Conservation (phyloP, 2,329 filamentous ascomycete species). For the Zasmidium angulare region DNA sequence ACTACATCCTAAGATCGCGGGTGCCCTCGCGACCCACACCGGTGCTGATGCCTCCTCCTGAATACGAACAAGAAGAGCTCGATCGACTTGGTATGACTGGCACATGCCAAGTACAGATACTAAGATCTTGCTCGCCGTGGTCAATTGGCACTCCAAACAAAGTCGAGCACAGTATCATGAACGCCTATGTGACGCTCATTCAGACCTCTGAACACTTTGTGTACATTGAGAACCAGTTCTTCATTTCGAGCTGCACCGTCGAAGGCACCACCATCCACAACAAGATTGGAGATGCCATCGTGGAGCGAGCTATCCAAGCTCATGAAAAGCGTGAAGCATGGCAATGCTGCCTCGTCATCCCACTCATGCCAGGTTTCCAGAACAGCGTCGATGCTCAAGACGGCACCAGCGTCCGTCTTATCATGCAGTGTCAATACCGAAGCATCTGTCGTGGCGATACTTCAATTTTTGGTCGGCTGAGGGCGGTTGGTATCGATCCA, state of each 20-base stretch:
- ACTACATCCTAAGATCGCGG: slow-evolving; percentile 88
- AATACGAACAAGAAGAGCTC: slow-evolving; percentile 82
- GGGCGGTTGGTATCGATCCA: slow-evolving; percentile 78
- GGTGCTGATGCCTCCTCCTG: slow-evolving; percentile 88
- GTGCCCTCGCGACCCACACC: slow-evolving; percentile 92
- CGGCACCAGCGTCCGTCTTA: slow-evolving; percentile 88
- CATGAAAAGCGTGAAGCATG: slow-evolving; percentile 82
- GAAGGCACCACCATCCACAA: slow-evolving; percentile 87
- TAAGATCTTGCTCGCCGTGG: slow-evolving; percentile 88
- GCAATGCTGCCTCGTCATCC: slow-evolving; percentile 86
- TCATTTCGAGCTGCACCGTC: slow-evolving; percentile 88
- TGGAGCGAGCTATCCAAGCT: slow-evolving; percentile 85
- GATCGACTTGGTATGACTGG: slow-evolving; percentile 85
- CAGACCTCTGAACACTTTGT: slow-evolving; percentile 94
- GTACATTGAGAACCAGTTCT: slow-evolving; percentile 99
- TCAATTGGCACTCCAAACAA: slow-evolving; percentile 81
- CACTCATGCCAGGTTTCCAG: slow-evolving; percentile 97
- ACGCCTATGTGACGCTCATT: slow-evolving; percentile 91
- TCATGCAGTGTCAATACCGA: slow-evolving; percentile 95
- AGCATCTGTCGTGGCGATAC: slow-evolving; percentile 91
- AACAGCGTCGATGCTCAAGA: slow-evolving; percentile 93
- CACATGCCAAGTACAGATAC: slow-evolving; percentile 93
- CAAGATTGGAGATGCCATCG: slow-evolving; percentile 88
- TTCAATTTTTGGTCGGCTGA: slow-evolving; percentile 86
- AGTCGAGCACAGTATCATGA: slow-evolving; percentile 92